phyloP scores from a whole-genome alignment of 2,329 filamentous ascomycete genomes.

The Colletotrichum paranaense region DNA sequence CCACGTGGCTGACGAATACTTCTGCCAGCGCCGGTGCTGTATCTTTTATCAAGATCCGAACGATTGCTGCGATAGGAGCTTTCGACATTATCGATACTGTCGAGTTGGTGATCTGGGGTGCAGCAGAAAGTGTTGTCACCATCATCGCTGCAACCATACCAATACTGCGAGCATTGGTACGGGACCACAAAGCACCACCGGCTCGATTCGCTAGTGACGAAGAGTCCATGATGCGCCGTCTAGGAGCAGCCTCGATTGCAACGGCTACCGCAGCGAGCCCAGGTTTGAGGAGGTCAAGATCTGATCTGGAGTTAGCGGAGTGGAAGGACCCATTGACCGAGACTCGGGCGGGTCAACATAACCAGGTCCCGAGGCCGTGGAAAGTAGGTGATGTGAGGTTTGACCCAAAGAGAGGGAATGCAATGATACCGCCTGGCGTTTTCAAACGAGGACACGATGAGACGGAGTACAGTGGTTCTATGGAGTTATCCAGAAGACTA shows the following conservation, averaged over 20 bases:
- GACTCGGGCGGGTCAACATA: not conserved
- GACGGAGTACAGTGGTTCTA: not conserved
- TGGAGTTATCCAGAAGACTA: not conserved
- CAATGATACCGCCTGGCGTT: not conserved
- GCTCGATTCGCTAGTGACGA: slow-evolving; percentile 24
- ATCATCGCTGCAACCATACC: slow-evolving; percentile 48
- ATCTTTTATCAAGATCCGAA: slow-evolving; percentile 45
- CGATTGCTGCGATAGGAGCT: slow-evolving; percentile 38
- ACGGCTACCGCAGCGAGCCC: not conserved
- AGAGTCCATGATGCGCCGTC: slow-evolving; percentile 17
- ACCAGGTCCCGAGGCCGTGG: not conserved
- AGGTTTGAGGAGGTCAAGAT: not conserved
- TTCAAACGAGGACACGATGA: not conserved
- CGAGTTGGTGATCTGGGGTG: slow-evolving; percentile 43
- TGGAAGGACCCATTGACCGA: not conserved
- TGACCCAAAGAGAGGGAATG: no score
- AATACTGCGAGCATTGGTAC: slow-evolving; percentile 44
- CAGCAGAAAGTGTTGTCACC: slow-evolving; percentile 43
- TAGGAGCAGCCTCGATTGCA: not conserved
- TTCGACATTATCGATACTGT: slow-evolving; percentile 38
- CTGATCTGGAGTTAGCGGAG: slow-evolving; percentile 13
- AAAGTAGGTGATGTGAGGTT: not conserved
- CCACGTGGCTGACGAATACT: not conserved
- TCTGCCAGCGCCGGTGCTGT: slow-evolving; percentile 44
- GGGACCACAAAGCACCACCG: slow-evolving; percentile 8